These are phyloP conservation scores for Epithele typhae DNA, from an alignment of 768 basidiomycete species.

Conservation along the genomic window DNA sequence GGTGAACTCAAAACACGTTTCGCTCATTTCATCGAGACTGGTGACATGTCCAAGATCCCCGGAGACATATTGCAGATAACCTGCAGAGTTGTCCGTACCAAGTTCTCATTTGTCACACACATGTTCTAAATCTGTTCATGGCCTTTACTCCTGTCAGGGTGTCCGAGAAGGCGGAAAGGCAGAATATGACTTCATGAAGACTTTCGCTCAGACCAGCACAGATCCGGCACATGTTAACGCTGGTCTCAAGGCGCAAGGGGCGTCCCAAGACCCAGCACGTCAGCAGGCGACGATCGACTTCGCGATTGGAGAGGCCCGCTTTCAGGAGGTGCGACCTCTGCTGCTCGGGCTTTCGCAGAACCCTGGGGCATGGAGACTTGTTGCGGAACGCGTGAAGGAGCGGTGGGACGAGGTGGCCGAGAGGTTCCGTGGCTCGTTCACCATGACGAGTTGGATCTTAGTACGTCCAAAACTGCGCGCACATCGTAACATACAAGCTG, in stretches of 20 bases:
- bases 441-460: conserved; percentile 9
- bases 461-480: not conserved
- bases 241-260: conserved; percentile 53
- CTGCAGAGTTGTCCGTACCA: not conserved
- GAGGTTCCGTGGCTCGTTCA: conserved; percentile 9
- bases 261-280: conserved; percentile 32
- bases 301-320: conserved; percentile 26
- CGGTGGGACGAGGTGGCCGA: conserved; percentile 13
- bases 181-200: conserved; percentile 46
- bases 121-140: not conserved
- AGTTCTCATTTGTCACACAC: not conserved
- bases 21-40: conserved; percentile 59
- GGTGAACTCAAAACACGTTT: conserved; percentile 71
- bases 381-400: conserved; percentile 36
- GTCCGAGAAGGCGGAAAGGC: not conserved
- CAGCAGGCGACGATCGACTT: conserved; percentile 39
- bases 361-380: conserved; percentile 29
- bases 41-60: conserved; percentile 75
- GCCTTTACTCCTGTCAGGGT: not conserved
- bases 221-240: conserved; percentile 67
- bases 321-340: conserved; percentile 31
- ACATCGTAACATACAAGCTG: not conserved
- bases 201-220: conserved; percentile 68
- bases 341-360: conserved; percentile 36
- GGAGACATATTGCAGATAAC: conserved; percentile 62